Conservation (phyloP, 1,284 basidiomycete species). For the Boletus sp. region DNA sequence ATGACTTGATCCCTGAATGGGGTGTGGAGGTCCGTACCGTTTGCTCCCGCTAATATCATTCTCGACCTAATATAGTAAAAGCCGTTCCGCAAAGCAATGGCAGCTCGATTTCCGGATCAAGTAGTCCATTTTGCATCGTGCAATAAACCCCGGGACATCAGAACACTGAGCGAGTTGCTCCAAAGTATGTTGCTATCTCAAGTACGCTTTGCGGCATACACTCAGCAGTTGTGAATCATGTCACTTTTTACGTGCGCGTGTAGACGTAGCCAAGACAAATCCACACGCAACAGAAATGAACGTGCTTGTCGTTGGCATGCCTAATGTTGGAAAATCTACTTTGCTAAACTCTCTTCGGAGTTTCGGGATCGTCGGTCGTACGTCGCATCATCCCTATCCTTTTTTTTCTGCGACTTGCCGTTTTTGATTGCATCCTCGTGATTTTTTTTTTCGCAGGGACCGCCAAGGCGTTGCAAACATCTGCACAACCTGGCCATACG, state of each 20-base stretch:
- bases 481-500: slow-evolving; percentile 86
- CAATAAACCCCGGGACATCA: slow-evolving; percentile 62
- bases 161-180: slow-evolving; percentile 57
- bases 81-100: slow-evolving; percentile 72
- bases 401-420: not conserved
- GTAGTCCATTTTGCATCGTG: slow-evolving; percentile 66
- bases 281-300: slow-evolving; percentile 72
- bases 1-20: slow-evolving; percentile 83
- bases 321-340: slow-evolving; percentile 97
- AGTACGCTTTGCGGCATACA: not conserved
- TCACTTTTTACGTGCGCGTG: not conserved
- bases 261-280: slow-evolving; percentile 68
- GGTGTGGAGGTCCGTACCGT: slow-evolving; percentile 69
- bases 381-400: slow-evolving; percentile 26
- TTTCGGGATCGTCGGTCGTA: slow-evolving; percentile 84
- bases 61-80: slow-evolving; percentile 29
- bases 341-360: slow-evolving; percentile 89
- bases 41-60: slow-evolving; percentile 6
- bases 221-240: slow-evolving; percentile 1
- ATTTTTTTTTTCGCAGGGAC: slow-evolving; percentile 39
- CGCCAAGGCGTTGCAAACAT: slow-evolving; percentile 86
- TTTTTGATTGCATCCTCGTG: not conserved
- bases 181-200: slow-evolving; percentile 55
- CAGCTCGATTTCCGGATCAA: slow-evolving; percentile 62
- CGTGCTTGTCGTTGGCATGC: slow-evolving; percentile 94